Conservation (phyloP, 2,329 filamentous ascomycete species). For the Fusarium sp. region DNA sequence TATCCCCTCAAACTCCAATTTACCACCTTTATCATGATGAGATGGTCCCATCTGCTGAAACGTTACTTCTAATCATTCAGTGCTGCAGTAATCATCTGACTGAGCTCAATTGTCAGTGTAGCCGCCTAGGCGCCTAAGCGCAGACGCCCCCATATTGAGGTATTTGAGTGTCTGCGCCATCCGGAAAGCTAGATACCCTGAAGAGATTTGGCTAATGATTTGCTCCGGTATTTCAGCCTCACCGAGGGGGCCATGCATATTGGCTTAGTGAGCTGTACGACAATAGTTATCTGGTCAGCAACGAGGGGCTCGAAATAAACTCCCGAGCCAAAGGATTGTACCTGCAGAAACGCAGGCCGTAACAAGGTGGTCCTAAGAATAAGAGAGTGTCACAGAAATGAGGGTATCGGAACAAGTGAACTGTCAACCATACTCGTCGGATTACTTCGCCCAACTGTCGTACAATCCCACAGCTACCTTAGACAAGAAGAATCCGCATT, state of each 20-base stretch:
- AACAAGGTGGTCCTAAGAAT: neutral
- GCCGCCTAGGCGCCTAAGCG: constrained; percentile 32
- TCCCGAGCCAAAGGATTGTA: neutral
- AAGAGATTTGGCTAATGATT: neutral
- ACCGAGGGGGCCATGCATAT: neutral
- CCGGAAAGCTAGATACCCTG: constrained; percentile 2
- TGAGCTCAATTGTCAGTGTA: neutral
- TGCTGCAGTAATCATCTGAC: neutral
- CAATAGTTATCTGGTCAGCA: neutral
- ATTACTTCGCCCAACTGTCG: constrained; percentile 6
- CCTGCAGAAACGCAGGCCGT: neutral
- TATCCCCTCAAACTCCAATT: neutral
- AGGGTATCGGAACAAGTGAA: neutral
- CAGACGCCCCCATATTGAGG: constrained; percentile 10
- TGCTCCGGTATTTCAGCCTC: neutral
- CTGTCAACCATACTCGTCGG: neutral
- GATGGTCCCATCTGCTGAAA: constrained; percentile 2
- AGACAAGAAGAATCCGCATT: neutral
- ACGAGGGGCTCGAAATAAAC: neutral
- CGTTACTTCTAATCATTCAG: neutral
- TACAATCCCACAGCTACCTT: neutral
- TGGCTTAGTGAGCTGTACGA: neutral
- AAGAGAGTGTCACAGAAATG: neutral
- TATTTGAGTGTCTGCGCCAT: constrained; percentile 8
- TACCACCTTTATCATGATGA: neutral